phyloP scores from a whole-genome alignment of 805 yeast genomes.

The Ogataea chonburiensis region DNA sequence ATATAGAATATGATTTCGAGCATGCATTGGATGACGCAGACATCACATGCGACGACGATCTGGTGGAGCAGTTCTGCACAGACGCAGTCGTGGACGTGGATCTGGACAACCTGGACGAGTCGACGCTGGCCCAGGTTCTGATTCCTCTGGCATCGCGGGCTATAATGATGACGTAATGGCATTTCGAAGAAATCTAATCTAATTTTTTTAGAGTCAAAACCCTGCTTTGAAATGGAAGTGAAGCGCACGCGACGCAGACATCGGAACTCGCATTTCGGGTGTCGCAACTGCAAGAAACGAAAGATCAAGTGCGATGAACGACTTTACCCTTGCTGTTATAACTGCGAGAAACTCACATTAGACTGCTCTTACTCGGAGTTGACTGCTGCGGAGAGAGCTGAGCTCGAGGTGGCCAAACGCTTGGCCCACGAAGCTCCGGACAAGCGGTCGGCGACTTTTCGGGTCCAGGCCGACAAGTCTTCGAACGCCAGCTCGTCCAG shows the following conservation, averaged over 20 bases:
- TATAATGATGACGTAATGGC: conserved; percentile 15
- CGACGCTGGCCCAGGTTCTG: conserved; percentile 31
- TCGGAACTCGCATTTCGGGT: conserved; percentile 72
- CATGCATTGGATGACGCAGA: conserved; percentile 26
- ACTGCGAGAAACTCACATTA: conserved; percentile 48
- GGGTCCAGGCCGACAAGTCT: too few relatives aligned
- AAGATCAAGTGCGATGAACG: conserved; percentile 66
- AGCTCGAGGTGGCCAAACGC: conserved; percentile 3
- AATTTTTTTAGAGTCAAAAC: not conserved
- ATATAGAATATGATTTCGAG: conserved; percentile 38
- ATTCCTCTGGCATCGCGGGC: conserved; percentile 38
- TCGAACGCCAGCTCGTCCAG: too few relatives aligned
- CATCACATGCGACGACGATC: conserved; percentile 29
- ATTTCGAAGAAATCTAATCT: too few relatives aligned
- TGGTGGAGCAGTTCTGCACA: conserved; percentile 30
- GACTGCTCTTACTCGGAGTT: conserved; percentile 45
- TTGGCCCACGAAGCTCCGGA: too few relatives aligned
- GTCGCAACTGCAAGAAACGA: conserved; percentile 63
- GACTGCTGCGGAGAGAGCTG: conserved; percentile 11
- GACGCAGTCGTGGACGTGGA: conserved; percentile 25
- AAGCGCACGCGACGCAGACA: conserved; percentile 53
- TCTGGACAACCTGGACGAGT: conserved; percentile 20
- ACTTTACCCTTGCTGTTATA: conserved; percentile 52
- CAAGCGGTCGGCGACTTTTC: too few relatives aligned
- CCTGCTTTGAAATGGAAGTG: not conserved